Conservation (phyloP, 768 basidiomycete genomes). For the Lactarius hatsudake region DNA sequence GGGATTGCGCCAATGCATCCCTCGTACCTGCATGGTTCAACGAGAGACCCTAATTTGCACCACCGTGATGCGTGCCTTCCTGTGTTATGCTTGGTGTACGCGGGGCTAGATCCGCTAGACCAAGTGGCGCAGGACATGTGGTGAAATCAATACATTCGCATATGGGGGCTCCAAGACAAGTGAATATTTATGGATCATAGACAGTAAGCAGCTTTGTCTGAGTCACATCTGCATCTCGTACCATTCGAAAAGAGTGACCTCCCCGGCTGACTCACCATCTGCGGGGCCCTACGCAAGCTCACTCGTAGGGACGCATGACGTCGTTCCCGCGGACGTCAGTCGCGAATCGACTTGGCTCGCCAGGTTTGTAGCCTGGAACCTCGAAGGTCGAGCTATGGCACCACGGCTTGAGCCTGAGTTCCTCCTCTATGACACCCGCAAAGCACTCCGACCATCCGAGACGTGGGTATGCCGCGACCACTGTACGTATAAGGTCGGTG, state of each 20-base stretch:
- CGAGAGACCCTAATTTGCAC: background rate
- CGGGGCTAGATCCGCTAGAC: background rate
- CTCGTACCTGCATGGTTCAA: background rate
- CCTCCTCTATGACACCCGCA: conserved; percentile 42
- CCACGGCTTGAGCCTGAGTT: conserved; percentile 48
- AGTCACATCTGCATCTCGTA: background rate
- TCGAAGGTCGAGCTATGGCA: conserved; percentile 51
- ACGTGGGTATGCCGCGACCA: conserved; percentile 42
- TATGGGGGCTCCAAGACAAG: background rate
- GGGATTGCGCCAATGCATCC: conserved; percentile 8
- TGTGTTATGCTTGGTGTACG: background rate
- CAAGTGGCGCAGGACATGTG: conserved; percentile 15
- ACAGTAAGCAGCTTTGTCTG: background rate
- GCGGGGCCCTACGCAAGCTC: conserved; percentile 9
- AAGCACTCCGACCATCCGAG: conserved; percentile 47
- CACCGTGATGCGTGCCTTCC: background rate
- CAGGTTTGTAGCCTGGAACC: conserved; percentile 43
- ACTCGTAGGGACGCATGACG: conserved; percentile 43
- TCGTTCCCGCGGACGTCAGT: conserved; percentile 45
- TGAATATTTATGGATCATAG: background rate
- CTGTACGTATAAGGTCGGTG: conserved; percentile 41
- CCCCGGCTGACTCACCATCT: background rate
- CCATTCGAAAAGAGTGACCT: background rate
- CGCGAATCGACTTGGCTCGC: conserved; percentile 46
- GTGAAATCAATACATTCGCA: background rate